Base-by-base conservation (phyloP, 441 rosid species). In the Flueggea neowawraea region DNA sequence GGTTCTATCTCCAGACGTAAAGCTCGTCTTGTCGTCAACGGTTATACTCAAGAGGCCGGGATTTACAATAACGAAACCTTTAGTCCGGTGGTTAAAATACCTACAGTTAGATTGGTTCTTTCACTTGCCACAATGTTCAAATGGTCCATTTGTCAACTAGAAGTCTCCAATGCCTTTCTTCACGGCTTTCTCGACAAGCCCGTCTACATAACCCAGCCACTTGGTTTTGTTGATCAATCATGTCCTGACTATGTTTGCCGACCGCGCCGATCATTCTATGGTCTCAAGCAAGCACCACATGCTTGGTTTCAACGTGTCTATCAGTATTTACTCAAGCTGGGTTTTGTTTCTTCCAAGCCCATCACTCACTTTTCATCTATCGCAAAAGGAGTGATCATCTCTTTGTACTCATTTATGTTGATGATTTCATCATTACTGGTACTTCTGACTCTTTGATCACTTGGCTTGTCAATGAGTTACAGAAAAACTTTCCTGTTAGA, bases 381-480 rank as follows among this genome's bases (percentile, higher is more conserved):
- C 3, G 5, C 16, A 0, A 28, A 0, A 15, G 14, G 1, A 12
- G 3, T 5, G 3, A 6, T 4, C 0, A 7, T n/a, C 6, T 15
- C 2, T 55, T 12, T 54, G 13, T 55, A 4, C 31, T 63, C 13
- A 11, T 47, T 5, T 63, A 63, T 45, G 54, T 45, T 13, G 52
- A 63, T 43, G 59, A 63, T 9, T 52, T 63, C 4, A 5, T 63
- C 10, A 4, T 55, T 15, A 55, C 12, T 6, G 31, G 15, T 7
- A 9, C 0, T 41, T 31, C 0, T 10, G 28, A 3, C 11, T 22
- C n/a, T 22, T 2, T 7, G 6, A 33, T 4, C 1, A 0, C 50
- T 13, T 11, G 14, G 2, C 28, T 31, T 33, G 4, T 33, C 39
- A n/a, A n/a, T n/a, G n/a, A n/a, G n/a, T n/a, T 33, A 8, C n/a